Base-by-base conservation (phyloP, 495 filamentous ascomycete species). In the Aspergillus sparsus region DNA sequence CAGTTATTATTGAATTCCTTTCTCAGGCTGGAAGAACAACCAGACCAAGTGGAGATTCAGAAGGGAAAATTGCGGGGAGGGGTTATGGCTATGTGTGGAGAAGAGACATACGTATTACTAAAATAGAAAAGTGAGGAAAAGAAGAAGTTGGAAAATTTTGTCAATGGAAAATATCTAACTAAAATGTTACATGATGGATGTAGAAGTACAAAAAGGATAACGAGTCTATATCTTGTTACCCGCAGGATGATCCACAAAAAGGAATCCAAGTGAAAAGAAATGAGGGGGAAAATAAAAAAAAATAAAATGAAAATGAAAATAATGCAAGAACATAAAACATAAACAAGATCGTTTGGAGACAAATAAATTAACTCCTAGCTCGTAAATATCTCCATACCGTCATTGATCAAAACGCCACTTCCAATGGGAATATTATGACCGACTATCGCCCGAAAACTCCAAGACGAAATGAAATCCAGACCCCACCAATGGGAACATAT, bases 381-480 rank as follows among this genome's bases (percentile, higher is more conserved):
- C 15, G 39, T 34, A 57, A 37, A 55, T 7, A 44, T 47, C 45
- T 49, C 44, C 33, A 54, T 47, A 46, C 37, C 27, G 54, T 34
- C 52, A 49, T 41, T 41, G 32, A 47, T 35, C 41, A 21, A 49
- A 59, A 59, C 57, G 57, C 57, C 57, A 46, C 42, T 46, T 52
- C 49, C 13, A 11, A 33, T 15, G 31, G 37, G 27, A 8, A 46
- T 9, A 32, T 32, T 34, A 12, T 50, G 35, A 55, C 31, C 37
- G 50, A 39, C 39, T 10, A 21, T 31, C 52, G 11, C 52, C 52
- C 35, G 49, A 53, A 63, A 66, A 68, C 58, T 63, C 63, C 57
- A 49, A 21, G 16, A 27, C 21, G 7, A 21, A 52, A 7, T n/a
- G n/a, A 21, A 52, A 39, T 9, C 27, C 7, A 32, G 31, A 32